These are phyloP conservation scores for Annulohypoxylon stygium DNA, from an alignment of 495 filamentous ascomycete species.

Conservation along the genomic window DNA sequence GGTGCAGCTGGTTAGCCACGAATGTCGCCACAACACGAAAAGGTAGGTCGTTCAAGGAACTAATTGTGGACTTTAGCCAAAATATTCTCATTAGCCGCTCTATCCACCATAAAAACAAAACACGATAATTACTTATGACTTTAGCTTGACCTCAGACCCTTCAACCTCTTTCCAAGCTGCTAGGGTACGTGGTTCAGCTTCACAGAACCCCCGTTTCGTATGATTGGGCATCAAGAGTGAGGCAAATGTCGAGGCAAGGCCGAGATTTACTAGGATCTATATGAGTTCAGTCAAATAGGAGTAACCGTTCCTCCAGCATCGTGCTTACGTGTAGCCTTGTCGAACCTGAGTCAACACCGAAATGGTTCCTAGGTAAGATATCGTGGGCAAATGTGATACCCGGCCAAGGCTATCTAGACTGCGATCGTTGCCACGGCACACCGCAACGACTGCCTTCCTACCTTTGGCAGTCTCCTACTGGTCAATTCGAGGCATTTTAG, in stretches of 20 bases:
- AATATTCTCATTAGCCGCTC: conserved; percentile 4
- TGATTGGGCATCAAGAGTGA: conserved; percentile 41
- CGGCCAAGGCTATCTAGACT: conserved; percentile 32
- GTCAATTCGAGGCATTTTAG: conserved; percentile 14
- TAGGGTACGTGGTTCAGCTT: conserved; percentile 27
- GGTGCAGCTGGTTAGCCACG: conserved; percentile 27
- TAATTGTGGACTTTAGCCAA: conserved; percentile 8
- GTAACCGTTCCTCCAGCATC: conserved; percentile 21
- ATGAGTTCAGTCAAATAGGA: conserved; percentile 21
- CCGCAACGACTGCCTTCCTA: background rate
- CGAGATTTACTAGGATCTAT: conserved; percentile 9
- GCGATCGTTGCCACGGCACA: conserved; percentile 5
- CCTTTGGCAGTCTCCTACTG: background rate
- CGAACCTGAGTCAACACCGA: conserved; percentile 21
- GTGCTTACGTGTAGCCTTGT: conserved; percentile 16
- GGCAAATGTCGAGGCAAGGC: conserved; percentile 21
- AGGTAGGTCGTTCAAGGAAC: background rate
- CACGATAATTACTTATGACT: conserved; percentile 6
- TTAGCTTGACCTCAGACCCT: conserved; percentile 15
- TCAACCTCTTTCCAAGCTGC: conserved; percentile 16
- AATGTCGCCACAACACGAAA: conserved; percentile 30
- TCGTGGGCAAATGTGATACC: conserved; percentile 20
- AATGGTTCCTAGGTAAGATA: conserved; percentile 21
- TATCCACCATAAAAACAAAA: conserved; percentile 22
- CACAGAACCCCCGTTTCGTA: conserved; percentile 10